Base-by-base conservation (phyloP, 306 rosid genomes). In the Prunus mongolica region DNA sequence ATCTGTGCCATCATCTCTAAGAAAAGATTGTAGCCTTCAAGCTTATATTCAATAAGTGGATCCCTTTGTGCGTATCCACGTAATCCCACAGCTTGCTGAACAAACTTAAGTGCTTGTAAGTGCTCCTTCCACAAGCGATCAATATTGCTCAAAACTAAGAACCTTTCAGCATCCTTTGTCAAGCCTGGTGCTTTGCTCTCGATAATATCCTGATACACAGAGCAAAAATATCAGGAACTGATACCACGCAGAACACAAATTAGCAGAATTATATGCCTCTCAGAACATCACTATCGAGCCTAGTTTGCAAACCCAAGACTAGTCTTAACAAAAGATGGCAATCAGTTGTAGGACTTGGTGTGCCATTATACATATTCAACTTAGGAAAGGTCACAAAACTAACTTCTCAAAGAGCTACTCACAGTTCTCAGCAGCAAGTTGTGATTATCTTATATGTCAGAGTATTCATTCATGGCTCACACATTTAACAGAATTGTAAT, bases 1-100 rank as follows among this genome's bases (percentile, higher is more conserved):
- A 95, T 79, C 52, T 95, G 97, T 65, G 97, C 99, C 99, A 95
- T 95, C 99, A 95, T 95, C 56, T 95, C 99, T 79, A 95, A 84
- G 96, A 95, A 95, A 84, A 95, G 97, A 86, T 95, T 92, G 70
- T 92, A 95, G 56, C 97, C 99, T 88, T 95, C 99, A 15, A 95
- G 96, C 79, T 92, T 95, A 78, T 95, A 95, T 85, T 95, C 97
- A 25, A 95, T 95, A 68, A 95, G 99, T 70, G 99, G 99, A 80
- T 90, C 99, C 56, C 97, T 83, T 68, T 92, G 99, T 6, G 99
- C 99, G 65, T 95, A 92, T 9, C 99, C 99, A 16, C 97, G 90
- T 78, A 95, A 83, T 61, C 97, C 87, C 9, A 95, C 97, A 41
- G 99, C 99, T 87, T 95, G 99, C 82, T 95, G 99, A 41, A 95